A percentile compares a stretch with the other conserved stretches of the same genome.
Conservation (phyloP, 805 yeast species). For the Nakazawaea ishiwadae region DNA sequence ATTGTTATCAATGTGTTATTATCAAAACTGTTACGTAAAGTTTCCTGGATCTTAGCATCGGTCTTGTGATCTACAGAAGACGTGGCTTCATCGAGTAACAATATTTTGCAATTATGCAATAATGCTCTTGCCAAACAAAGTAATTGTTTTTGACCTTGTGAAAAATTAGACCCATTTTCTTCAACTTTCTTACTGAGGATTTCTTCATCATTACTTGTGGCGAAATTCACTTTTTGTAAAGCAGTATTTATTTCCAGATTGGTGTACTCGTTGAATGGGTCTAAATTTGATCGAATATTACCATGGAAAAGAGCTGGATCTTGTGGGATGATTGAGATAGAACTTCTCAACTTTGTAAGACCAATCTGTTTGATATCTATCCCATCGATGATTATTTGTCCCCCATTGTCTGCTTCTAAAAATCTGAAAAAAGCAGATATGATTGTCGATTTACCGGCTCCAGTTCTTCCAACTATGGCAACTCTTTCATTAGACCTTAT, state of each 20-base stretch:
- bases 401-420: slow-evolving; percentile 55
- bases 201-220: slow-evolving; percentile 47
- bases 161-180: slow-evolving; percentile 61
- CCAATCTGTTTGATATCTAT: slow-evolving; percentile 56
- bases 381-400: slow-evolving; percentile 60
- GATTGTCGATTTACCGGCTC: slow-evolving; percentile 79
- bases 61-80: slow-evolving; percentile 71
- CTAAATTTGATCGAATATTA: slow-evolving; percentile 45
- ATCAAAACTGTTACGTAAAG: slow-evolving; percentile 49
- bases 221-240: slow-evolving; percentile 43
- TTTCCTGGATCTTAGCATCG: slow-evolving; percentile 61
- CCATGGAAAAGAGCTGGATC: slow-evolving; percentile 62
- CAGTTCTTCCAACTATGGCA: slow-evolving; percentile 87
- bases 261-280: slow-evolving; percentile 41
- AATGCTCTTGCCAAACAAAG: slow-evolving; percentile 72
- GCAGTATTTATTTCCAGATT: slow-evolving; percentile 47
- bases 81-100: slow-evolving; percentile 75
- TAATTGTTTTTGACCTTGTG: slow-evolving; percentile 66
- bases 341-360: slow-evolving; percentile 59
- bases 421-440: slow-evolving; percentile 71
- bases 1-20: slow-evolving; percentile 68
- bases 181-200: slow-evolving; percentile 13
- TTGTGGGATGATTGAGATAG: slow-evolving; percentile 73
- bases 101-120: slow-evolving; percentile 58
- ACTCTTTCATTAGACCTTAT: slow-evolving; percentile 67